A percentile compares a stretch with the other conserved stretches of the same genome.
Evolutionary conservation across 2,329 filamentous ascomycete genomes (phyloP).

Genomic region (Fusarium sp.): DNA sequence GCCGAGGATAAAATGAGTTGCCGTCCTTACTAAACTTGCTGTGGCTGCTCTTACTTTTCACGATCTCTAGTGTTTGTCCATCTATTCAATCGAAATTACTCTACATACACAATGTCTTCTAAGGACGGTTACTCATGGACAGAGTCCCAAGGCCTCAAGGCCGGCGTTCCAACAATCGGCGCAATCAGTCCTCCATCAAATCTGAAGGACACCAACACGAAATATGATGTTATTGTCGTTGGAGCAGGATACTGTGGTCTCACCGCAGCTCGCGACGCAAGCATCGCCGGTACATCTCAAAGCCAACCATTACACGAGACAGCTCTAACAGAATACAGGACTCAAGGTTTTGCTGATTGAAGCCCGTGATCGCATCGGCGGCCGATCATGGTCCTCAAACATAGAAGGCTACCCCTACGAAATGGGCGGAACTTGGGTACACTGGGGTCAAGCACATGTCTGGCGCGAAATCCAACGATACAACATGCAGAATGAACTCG

Average conservation of each 20-base stretch:
- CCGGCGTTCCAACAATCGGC: slow-evolving; percentile 48
- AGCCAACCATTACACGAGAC: no score
- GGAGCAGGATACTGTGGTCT: slow-evolving; percentile 49
- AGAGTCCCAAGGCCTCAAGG: slow-evolving; percentile 42
- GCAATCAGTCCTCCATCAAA: slow-evolving; percentile 46
- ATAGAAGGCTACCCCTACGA: slow-evolving; percentile 58
- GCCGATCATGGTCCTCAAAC: slow-evolving; percentile 59
- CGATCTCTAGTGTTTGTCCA: neutral
- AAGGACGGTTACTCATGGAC: slow-evolving; percentile 50
- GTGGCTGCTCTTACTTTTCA: neutral
- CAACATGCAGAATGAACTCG: slow-evolving; percentile 54
- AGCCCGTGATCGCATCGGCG: slow-evolving; percentile 60
- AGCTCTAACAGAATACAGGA: slow-evolving; percentile 30
- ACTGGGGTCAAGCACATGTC: slow-evolving; percentile 57
- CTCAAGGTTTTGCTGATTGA: slow-evolving; percentile 58
- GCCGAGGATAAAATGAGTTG: slow-evolving; percentile 27
- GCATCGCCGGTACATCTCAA: slow-evolving; percentile 38
- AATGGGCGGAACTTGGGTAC: slow-evolving; percentile 63
- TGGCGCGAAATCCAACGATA: slow-evolving; percentile 61
- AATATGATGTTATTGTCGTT: slow-evolving; percentile 47
- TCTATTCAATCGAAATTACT: no score
- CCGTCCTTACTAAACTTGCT: slow-evolving; percentile 7
- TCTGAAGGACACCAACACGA: slow-evolving; percentile 4
- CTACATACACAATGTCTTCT: slow-evolving; percentile 39
- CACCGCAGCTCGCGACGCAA: slow-evolving; percentile 46